These are phyloP conservation scores for Mycena sp. DNA, from an alignment of 1,284 basidiomycete species.

Conservation along the genomic window DNA sequence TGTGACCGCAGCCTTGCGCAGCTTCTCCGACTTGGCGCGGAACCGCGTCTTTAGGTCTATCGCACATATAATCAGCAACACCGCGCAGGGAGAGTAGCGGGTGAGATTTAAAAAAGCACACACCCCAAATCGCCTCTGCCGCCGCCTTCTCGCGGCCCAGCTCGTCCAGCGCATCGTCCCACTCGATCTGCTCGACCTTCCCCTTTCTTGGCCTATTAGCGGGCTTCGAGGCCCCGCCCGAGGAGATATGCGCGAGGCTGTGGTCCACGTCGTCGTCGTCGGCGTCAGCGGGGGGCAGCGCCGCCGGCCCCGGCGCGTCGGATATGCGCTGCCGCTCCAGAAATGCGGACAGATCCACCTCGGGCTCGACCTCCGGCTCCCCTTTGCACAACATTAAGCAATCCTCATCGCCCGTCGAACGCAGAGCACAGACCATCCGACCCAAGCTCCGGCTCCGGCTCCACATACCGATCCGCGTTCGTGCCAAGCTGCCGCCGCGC, in stretches of 20 bases:
- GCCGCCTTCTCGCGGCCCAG: slow-evolving; percentile 73
- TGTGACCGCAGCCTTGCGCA: slow-evolving; percentile 50
- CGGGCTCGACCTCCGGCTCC: slow-evolving; percentile 73
- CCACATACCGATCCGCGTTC: slow-evolving; percentile 77
- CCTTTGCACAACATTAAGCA: slow-evolving; percentile 48
- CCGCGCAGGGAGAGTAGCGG: no score
- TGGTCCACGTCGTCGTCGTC: slow-evolving; percentile 74
- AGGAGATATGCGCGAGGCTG: slow-evolving; percentile 61
- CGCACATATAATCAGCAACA: no score
- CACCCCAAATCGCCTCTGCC: slow-evolving; percentile 79
- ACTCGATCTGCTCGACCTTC: slow-evolving; percentile 67
- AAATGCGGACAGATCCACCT: slow-evolving; percentile 75
- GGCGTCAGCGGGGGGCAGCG: slow-evolving; percentile 51
- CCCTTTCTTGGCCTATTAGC: slow-evolving; percentile 64
- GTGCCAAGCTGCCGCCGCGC: slow-evolving; percentile 65
- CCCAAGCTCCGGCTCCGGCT: slow-evolving; percentile 69
- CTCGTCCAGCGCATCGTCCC: slow-evolving; percentile 71
- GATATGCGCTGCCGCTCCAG: slow-evolving; percentile 67
- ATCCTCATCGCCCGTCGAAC: background rate
- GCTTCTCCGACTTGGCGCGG: slow-evolving; percentile 63
- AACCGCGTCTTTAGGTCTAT: slow-evolving; percentile 76
- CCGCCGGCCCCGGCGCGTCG: slow-evolving; percentile 46
- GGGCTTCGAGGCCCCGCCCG: slow-evolving; percentile 32
- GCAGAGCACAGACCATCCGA: slow-evolving; percentile 59
- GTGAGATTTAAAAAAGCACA: no score